Evolutionary conservation across 805 yeast genomes (phyloP).

Genomic region (Monosporozyma aerobia): DNA sequence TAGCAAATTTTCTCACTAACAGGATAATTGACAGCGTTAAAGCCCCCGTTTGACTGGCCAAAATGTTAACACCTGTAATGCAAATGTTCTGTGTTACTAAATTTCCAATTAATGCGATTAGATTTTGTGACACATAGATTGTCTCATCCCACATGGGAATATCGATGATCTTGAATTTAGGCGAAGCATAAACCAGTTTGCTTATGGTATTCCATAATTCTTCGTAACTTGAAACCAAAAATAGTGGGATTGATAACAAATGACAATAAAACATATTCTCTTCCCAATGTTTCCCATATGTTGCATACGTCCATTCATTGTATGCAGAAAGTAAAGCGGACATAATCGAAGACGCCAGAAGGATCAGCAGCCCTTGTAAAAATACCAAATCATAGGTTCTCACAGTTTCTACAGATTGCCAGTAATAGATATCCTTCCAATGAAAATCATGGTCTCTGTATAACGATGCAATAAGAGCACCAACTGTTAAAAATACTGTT

Average conservation of each 20-base stretch:
- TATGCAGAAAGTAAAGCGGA: conserved; percentile 53
- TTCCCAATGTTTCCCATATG: conserved; percentile 53
- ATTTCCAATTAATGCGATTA: conserved; percentile 33
- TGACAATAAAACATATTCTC: conserved; percentile 58
- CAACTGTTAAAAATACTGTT: conserved; percentile 43
- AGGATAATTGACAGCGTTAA: conserved; percentile 54
- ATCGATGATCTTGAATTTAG: not conserved
- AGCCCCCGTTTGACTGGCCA: conserved; percentile 51
- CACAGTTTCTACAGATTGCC: not conserved
- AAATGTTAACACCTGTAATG: conserved; percentile 55
- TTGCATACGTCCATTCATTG: conserved; percentile 41
- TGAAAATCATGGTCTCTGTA: conserved; percentile 25
- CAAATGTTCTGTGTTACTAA: conserved; percentile 51
- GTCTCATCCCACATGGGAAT: not conserved
- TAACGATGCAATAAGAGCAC: conserved; percentile 40
- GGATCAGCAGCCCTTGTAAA: conserved; percentile 24
- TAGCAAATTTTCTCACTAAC: conserved; percentile 50
- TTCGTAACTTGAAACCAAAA: conserved; percentile 30
- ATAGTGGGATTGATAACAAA: conserved; percentile 45
- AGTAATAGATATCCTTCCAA: conserved; percentile 3
- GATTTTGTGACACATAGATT: conserved; percentile 7
- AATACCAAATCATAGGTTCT: conserved; percentile 6
- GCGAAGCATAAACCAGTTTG: conserved; percentile 15
- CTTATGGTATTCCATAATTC: conserved; percentile 25
- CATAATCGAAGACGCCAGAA: conserved; percentile 35